phyloP scores from a whole-genome alignment of 495 filamentous ascomycete species.

The Tuber brumale region DNA sequence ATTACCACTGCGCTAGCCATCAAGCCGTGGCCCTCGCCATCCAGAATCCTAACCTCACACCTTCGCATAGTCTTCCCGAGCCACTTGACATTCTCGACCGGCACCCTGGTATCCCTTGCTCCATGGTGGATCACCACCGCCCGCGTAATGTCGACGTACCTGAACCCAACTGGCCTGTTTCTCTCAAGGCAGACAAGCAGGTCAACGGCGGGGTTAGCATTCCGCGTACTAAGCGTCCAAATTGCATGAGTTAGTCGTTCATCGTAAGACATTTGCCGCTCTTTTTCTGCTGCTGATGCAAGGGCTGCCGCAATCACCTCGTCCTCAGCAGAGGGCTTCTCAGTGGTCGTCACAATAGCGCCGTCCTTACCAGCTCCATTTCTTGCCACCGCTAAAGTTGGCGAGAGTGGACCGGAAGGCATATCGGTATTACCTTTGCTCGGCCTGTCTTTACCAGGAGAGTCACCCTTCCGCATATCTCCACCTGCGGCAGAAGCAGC shows the following conservation, averaged over 20 bases:
- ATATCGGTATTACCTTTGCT: conserved; percentile 19
- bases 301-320: conserved; percentile 48
- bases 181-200: conserved; percentile 88
- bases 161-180: conserved; percentile 84
- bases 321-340: conserved; percentile 41
- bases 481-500: conserved; percentile 41
- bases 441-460: conserved; percentile 30
- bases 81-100: conserved; percentile 92
- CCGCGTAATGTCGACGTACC: conserved; percentile 90
- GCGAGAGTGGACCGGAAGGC: conserved; percentile 35
- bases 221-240: conserved; percentile 87
- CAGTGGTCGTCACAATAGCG: conserved; percentile 20
- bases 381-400: conserved; percentile 36
- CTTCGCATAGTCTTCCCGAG: conserved; percentile 86
- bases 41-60: conserved; percentile 83
- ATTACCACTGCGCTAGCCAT: conserved; percentile 95
- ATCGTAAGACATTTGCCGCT: conserved; percentile 76
- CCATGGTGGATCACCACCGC: conserved; percentile 92
- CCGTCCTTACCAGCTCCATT: conserved; percentile 6
- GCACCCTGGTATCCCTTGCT: conserved; percentile 81
- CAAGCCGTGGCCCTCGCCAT: conserved; percentile 89
- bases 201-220: conserved; percentile 91
- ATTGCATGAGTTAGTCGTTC: conserved; percentile 80
- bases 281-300: conserved; percentile 53
- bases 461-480: conserved; percentile 41